Evolutionary conservation across 495 filamentous ascomycete species (phyloP).

Genomic region (Penicillium paxilli): DNA sequence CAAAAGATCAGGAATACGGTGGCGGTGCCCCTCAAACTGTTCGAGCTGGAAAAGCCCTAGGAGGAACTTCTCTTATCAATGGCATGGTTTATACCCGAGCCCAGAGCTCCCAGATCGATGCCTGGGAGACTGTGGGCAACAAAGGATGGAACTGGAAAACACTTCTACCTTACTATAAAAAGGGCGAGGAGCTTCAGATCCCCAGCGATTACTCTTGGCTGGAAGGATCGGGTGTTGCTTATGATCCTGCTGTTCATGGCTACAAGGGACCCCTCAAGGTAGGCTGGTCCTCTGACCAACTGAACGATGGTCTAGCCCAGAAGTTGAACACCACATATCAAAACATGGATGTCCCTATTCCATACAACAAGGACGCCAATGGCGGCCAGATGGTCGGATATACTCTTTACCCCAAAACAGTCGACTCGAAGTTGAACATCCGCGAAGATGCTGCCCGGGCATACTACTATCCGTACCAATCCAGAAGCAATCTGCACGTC

Average conservation of each 20-base stretch:
- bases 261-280: slow-evolving; percentile 26
- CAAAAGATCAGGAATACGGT: slow-evolving; percentile 43
- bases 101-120: slow-evolving; percentile 23
- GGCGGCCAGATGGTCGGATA: slow-evolving; percentile 25
- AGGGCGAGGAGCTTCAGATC: slow-evolving; percentile 22
- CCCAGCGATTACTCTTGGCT: slow-evolving; percentile 15
- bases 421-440: slow-evolving; percentile 23
- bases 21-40: slow-evolving; percentile 32
- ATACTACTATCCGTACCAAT: slow-evolving; percentile 23
- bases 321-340: slow-evolving; percentile 22
- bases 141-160: slow-evolving; percentile 35
- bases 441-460: slow-evolving; percentile 27
- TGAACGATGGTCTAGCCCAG: slow-evolving; percentile 23
- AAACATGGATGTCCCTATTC: slow-evolving; percentile 16
- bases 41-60: slow-evolving; percentile 51
- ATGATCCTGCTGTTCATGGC: slow-evolving; percentile 24
- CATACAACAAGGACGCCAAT: slow-evolving; percentile 22
- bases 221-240: slow-evolving; percentile 21
- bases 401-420: slow-evolving; percentile 20
- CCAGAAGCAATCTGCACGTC: slow-evolving; percentile 22
- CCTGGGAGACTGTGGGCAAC: slow-evolving; percentile 29
- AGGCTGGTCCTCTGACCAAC: slow-evolving; percentile 18
- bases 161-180: slow-evolving; percentile 30
- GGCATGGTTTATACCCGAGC: slow-evolving; percentile 35
- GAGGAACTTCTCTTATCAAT: slow-evolving; percentile 55